A percentile compares a stretch with the other conserved stretches of the same genome.
These are phyloP conservation scores for Ogataea salicorniae DNA, from an alignment of 805 yeast species.

Conservation along the genomic window DNA sequence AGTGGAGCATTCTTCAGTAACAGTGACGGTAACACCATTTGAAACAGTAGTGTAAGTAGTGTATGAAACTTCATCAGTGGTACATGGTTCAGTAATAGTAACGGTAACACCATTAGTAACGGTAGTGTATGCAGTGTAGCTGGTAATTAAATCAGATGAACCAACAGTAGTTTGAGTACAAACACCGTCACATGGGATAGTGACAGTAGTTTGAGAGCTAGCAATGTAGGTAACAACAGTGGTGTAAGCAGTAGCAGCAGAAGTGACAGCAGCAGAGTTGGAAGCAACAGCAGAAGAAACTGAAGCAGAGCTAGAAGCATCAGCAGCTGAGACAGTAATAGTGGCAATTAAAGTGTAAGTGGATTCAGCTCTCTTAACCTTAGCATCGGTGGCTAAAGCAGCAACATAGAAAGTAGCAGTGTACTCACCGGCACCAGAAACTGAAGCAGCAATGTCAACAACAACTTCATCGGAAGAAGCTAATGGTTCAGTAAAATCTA, in stretches of 20 bases:
- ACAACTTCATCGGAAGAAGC: background rate
- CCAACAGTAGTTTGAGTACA: slow-evolving; percentile 7
- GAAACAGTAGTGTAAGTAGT: background rate
- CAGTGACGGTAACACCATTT: background rate
- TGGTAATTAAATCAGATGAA: slow-evolving; percentile 6
- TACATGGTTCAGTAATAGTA: slow-evolving; percentile 9
- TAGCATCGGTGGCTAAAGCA: slow-evolving; percentile 9
- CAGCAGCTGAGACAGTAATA: slow-evolving; percentile 12
- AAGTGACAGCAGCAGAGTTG: slow-evolving; percentile 3
- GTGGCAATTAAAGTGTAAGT: slow-evolving; percentile 2
- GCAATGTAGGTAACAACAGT: slow-evolving; percentile 2
- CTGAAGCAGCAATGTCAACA: background rate
- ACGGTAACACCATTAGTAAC: slow-evolving; percentile 6
- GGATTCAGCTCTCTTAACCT: slow-evolving; percentile 2
- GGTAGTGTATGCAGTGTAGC: slow-evolving; percentile 8
- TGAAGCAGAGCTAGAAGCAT: background rate
- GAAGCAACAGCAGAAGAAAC: background rate
- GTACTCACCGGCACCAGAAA: background rate
- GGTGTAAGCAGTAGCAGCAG: slow-evolving; percentile 3
- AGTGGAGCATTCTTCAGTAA: too few species aligned
- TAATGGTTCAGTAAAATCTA: background rate
- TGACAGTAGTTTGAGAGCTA: slow-evolving; percentile 12
- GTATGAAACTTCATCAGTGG: too few species aligned
- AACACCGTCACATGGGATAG: slow-evolving; percentile 14
- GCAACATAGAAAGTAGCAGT: slow-evolving; percentile 1